These are phyloP conservation scores for Colletotrichum godetiae DNA, from an alignment of 2,329 filamentous ascomycete genomes.

Conservation along the genomic window DNA sequence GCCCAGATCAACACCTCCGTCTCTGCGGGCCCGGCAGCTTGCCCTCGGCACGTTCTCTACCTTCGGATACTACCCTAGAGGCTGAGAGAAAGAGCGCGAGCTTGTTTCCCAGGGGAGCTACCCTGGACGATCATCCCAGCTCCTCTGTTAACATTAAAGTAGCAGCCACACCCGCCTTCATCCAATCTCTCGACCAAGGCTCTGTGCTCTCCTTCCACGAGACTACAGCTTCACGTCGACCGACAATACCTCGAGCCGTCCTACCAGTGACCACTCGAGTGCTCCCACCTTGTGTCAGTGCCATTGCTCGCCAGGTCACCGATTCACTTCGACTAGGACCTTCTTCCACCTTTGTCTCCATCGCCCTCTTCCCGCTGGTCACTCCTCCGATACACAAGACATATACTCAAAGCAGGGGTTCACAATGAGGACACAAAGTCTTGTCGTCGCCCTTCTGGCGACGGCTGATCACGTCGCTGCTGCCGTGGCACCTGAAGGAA, in stretches of 20 bases:
- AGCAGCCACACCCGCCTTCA: constrained; percentile 13
- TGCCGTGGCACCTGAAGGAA: neutral
- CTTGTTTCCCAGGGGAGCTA: constrained; percentile 1
- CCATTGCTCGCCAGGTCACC: neutral
- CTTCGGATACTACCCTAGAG: neutral
- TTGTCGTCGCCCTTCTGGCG: constrained; percentile 23
- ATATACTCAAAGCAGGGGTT: neutral
- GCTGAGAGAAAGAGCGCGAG: neutral
- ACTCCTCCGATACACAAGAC: neutral
- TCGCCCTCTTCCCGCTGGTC: neutral
- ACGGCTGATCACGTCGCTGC: constrained; percentile 20
- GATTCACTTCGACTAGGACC: neutral
- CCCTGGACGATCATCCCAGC: constrained; percentile 7
- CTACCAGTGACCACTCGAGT: neutral
- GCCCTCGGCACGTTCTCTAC: constrained; percentile 5
- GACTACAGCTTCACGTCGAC: constrained; percentile 1
- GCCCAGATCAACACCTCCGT: constrained; percentile 13
- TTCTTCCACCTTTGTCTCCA: neutral
- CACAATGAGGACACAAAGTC: constrained; percentile 25
- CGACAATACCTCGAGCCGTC: neutral
- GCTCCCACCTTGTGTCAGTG: neutral
- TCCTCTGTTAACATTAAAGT: constrained; percentile 26
- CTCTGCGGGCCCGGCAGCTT: constrained; percentile 3
- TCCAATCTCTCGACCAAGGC: neutral
- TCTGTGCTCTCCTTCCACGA: constrained; percentile 6